Percentiles rank a stretch among this genome's conserved stretches.
These are phyloP conservation scores for Lizonia empirigonia DNA, from an alignment of 2,329 filamentous ascomycete genomes.

Conservation along the genomic window DNA sequence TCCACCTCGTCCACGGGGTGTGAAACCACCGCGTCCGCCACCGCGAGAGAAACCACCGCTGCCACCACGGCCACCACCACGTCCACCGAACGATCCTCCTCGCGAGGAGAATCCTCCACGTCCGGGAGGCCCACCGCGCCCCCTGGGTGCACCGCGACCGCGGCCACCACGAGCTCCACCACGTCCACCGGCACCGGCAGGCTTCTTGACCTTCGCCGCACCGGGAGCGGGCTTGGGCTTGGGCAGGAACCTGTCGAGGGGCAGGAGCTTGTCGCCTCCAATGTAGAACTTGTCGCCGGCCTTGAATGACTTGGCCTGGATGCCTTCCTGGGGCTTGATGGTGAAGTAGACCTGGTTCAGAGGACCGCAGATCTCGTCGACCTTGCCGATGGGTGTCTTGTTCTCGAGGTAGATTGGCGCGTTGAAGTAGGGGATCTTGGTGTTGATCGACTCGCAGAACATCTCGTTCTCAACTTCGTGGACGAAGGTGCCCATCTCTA, in stretches of 20 bases:
- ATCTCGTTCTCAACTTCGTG: slow-evolving; percentile 98
- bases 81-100: slow-evolving; percentile 52
- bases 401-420: slow-evolving; percentile 98
- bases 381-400: slow-evolving; percentile 94
- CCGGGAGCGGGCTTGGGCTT: slow-evolving; percentile 81
- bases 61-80: slow-evolving; percentile 30
- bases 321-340: slow-evolving; percentile 95
- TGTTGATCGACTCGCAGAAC: slow-evolving; percentile 93
- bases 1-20: slow-evolving; percentile 40
- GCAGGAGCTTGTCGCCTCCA: slow-evolving; percentile 89
- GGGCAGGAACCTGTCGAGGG: slow-evolving; percentile 92
- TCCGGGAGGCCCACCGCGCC: slow-evolving; percentile 49
- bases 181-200: slow-evolving; percentile 61
- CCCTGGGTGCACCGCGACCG: slow-evolving; percentile 60
- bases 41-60: slow-evolving; percentile 43
- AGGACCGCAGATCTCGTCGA: slow-evolving; percentile 96
- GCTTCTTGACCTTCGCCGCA: slow-evolving; percentile 71
- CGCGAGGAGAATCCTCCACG: slow-evolving; percentile 46
- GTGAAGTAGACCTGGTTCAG: slow-evolving; percentile 99
- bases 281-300: slow-evolving; percentile 97
- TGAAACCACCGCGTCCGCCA: slow-evolving; percentile 32
- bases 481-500: slow-evolving; percentile 92
- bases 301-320: slow-evolving; percentile 94
- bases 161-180: slow-evolving; percentile 58
- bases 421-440: slow-evolving; percentile 98